Base-by-base conservation (phyloP, 768 basidiomycete species). In the Serendipita indica region DNA sequence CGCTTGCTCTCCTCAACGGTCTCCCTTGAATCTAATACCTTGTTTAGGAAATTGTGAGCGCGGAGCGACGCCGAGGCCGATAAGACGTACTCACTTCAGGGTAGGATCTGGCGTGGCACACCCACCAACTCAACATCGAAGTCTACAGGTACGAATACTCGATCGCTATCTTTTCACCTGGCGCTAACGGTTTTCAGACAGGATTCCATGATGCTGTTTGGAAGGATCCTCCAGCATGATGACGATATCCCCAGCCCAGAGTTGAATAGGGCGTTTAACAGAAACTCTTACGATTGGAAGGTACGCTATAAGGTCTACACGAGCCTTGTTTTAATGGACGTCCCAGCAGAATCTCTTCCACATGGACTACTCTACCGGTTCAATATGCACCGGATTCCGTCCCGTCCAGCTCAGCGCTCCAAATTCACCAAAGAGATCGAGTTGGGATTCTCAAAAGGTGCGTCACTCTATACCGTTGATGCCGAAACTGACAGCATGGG, bases 31-130 rank as follows among this genome's bases (percentile, higher is more conserved):
- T 54, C 7, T 27, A n/a, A n/a, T 37, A 7, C 32, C 12, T 54
- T 33, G n/a, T 54, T 4, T 30, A 54, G 49, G 49, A 54, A 54
- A 54, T 54, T 27, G 49, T 54, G 30, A 54, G 49, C n/a, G n/a
- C n/a, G n/a, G 2, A 27, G n/a, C n/a, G n/a, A 28, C n/a, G 25
- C 16, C n/a, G 16, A 27, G 10, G 22, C 10, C 12, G 3, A 20
- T 0, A 54, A 4, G 7, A 25, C 32, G 12, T 20, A n/a, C n/a
- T 33, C 7, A 54, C 3, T n/a, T 1, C 52, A 41, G 22, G 34
- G 14, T 32, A 57, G 58, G 63, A 64, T 18, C 52, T 64, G 3
- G 61, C 63, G 16, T 64, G 63, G 63, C 63, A 64, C 33, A 64
- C 63, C 1, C 63, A 64, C 35, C 63, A 64, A 32, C 59, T 64